phyloP scores from a whole-genome alignment of 305 asterid genomes.

The Solanum hybrid region DNA sequence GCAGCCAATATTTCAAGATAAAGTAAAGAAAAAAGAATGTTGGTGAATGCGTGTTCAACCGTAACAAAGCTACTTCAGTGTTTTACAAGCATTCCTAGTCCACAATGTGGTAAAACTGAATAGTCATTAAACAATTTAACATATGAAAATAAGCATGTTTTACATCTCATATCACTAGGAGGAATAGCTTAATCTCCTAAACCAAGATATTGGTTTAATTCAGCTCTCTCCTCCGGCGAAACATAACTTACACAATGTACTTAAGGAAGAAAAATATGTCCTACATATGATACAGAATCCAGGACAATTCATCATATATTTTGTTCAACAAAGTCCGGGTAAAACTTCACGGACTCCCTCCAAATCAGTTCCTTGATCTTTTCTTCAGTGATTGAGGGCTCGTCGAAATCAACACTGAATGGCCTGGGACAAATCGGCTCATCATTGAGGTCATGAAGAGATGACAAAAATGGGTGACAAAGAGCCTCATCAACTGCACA shows the following conservation, averaged over 20 bases:
- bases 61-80: not conserved
- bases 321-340: slow-evolving; percentile 36
- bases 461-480: slow-evolving; percentile 60
- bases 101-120: not conserved
- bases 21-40: not conserved
- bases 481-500: slow-evolving; percentile 71
- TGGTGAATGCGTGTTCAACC: not conserved
- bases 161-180: not conserved
- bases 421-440: slow-evolving; percentile 67
- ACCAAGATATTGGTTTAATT: not conserved
- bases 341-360: slow-evolving; percentile 49
- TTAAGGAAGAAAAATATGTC: not conserved
- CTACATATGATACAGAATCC: not conserved
- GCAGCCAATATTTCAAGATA: not conserved
- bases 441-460: slow-evolving; percentile 72
- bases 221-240: not conserved
- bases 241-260: not conserved
- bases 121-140: not conserved
- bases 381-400: slow-evolving; percentile 53
- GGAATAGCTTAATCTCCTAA: not conserved
- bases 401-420: slow-evolving; percentile 69
- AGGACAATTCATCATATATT: not conserved
- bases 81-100: not conserved
- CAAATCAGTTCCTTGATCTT: slow-evolving; percentile 64
- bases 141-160: not conserved